Evolutionary conservation across 1,284 basidiomycete genomes (phyloP).

Genomic region (Apiotrichum gracile): DNA sequence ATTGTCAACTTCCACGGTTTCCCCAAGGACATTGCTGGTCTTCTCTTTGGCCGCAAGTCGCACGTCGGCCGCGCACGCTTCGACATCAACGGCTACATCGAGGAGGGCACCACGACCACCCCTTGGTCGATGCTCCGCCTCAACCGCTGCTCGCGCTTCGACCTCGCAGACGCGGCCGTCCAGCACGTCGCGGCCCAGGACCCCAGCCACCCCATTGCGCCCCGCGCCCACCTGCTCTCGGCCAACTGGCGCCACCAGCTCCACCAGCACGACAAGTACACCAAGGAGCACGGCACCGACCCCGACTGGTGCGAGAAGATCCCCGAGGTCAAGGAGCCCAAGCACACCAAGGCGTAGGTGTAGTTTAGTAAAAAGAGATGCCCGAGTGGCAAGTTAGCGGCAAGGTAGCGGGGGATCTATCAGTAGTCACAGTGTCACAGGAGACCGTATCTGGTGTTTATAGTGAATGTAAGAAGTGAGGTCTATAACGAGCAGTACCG

Average conservation of each 20-base stretch:
- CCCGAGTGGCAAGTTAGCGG: neutral
- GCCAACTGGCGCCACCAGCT: constrained; percentile 46
- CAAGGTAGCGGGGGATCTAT: no score
- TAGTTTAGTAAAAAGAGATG: neutral
- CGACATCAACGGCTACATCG: constrained; percentile 48
- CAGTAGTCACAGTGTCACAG: no score
- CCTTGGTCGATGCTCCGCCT: constrained; percentile 51
- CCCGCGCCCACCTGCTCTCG: constrained; percentile 41
- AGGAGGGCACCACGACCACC: constrained; percentile 51
- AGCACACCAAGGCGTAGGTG: neutral
- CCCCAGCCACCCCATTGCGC: constrained; percentile 37
- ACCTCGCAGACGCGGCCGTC: constrained; percentile 47
- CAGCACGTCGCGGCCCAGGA: constrained; percentile 33
- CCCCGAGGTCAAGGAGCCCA: constrained; percentile 21
- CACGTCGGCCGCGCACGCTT: constrained; percentile 45
- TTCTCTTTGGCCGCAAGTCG: constrained; percentile 43
- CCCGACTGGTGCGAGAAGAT: constrained; percentile 41
- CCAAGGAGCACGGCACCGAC: constrained; percentile 43
- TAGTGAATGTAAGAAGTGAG: no score
- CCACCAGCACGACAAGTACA: constrained; percentile 44
- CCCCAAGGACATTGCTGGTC: constrained; percentile 40
- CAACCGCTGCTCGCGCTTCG: constrained; percentile 50
- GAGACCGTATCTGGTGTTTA: no score
- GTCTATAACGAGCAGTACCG: no score
- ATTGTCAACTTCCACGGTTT: constrained; percentile 77